phyloP scores from a whole-genome alignment of 1,139 yeast species.

The Hyphopichia buzzinii region DNA sequence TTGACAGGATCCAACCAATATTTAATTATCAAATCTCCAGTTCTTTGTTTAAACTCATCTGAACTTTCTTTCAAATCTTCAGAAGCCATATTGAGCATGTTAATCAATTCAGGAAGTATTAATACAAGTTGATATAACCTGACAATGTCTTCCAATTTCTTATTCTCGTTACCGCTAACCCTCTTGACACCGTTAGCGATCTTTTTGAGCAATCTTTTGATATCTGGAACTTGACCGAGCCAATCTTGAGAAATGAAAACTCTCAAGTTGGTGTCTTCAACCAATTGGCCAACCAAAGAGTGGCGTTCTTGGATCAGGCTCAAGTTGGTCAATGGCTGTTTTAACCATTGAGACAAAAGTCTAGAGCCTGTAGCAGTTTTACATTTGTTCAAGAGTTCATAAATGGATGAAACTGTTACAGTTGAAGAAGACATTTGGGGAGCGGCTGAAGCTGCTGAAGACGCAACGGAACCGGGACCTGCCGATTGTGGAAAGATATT shows the following conservation, averaged over 20 bases:
- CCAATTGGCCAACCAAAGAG: constrained; percentile 62
- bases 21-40: constrained; percentile 36
- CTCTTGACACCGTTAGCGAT: constrained; percentile 42
- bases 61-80: constrained; percentile 20
- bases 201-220: constrained; percentile 70
- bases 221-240: constrained; percentile 76
- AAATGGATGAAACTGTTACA: constrained; percentile 51
- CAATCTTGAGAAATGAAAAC: constrained; percentile 65
- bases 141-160: constrained; percentile 82
- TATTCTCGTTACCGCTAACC: constrained; percentile 36
- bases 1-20: constrained; percentile 62
- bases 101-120: constrained; percentile 65
- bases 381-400: constrained; percentile 82
- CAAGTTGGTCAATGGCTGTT: constrained; percentile 80
- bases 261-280: constrained; percentile 69
- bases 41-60: constrained; percentile 16
- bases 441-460: constrained; percentile 28
- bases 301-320: constrained; percentile 66
- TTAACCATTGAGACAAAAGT: constrained; percentile 87
- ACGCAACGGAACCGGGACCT: constrained; percentile 6
- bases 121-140: constrained; percentile 78
- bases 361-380: constrained; percentile 85
- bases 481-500: constrained; percentile 66
- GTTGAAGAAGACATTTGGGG: constrained; percentile 25
- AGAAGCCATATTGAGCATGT: constrained; percentile 42